Percentiles rank a stretch among this genome's conserved stretches.
phyloP scores from a whole-genome alignment of 352 stramenopile species.

The Pythium sukuiense region DNA sequence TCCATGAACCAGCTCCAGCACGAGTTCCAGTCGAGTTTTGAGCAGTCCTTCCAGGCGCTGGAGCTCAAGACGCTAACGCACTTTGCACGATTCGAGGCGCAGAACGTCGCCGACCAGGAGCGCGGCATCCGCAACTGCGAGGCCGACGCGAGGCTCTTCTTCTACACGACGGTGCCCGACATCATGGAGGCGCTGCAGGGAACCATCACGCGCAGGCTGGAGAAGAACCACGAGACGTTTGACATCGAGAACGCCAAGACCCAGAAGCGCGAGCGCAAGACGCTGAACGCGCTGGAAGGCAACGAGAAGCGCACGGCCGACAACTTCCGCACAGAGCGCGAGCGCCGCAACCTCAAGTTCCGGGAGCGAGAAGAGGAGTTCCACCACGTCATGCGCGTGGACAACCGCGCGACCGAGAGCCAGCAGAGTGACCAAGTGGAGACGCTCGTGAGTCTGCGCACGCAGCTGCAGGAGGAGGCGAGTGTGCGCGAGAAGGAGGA shows the following conservation, averaged over 20 bases:
- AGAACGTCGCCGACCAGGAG: slow-evolving; percentile 51
- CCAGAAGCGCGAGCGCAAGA: slow-evolving; percentile 89
- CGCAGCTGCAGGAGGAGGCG: slow-evolving; percentile 54
- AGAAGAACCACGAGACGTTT: slow-evolving; percentile 91
- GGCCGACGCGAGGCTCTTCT: slow-evolving; percentile 60
- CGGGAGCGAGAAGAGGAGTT: slow-evolving; percentile 61
- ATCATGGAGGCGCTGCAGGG: slow-evolving; percentile 89
- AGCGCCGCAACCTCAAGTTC: slow-evolving; percentile 55
- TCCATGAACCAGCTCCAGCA: slow-evolving; percentile 51
- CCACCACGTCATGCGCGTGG: slow-evolving; percentile 64
- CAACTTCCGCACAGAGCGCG: slow-evolving; percentile 73
- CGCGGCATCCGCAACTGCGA: slow-evolving; percentile 56
- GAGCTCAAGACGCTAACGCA: slow-evolving; percentile 62
- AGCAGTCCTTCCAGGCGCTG: slow-evolving; percentile 46
- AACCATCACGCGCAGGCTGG: slow-evolving; percentile 84
- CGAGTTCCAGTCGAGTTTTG: slow-evolving; percentile 49
- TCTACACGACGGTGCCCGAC: slow-evolving; percentile 82
- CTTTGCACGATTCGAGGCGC: slow-evolving; percentile 55
- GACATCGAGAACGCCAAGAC: slow-evolving; percentile 94
- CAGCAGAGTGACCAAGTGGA: slow-evolving; percentile 51
- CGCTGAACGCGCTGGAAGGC: slow-evolving; percentile 55
- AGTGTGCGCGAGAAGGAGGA: slow-evolving; percentile 66
- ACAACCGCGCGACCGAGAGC: slow-evolving; percentile 55
- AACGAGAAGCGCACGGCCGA: slow-evolving; percentile 61
- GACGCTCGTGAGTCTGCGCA: slow-evolving; percentile 46